Evolutionary conservation across 2,329 filamentous ascomycete genomes (phyloP).

Genomic region (Chalaropsis ovoidea): DNA sequence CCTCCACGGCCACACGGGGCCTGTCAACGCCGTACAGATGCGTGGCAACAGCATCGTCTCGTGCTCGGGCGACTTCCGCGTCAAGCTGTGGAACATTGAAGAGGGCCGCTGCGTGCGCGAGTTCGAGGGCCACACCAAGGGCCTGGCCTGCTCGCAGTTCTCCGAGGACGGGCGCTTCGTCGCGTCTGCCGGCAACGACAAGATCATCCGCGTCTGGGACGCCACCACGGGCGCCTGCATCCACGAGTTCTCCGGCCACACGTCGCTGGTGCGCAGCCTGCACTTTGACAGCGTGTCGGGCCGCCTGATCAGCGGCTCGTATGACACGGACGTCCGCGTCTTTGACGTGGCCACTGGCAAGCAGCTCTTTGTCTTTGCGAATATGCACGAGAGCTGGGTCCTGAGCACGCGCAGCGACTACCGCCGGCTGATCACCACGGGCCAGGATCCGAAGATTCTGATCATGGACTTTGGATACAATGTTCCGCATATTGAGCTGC

Average conservation of each 20-base stretch:
- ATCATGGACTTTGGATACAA: conserved; percentile 81
- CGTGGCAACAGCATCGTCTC: conserved; percentile 87
- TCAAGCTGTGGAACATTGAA: conserved; percentile 91
- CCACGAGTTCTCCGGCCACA: conserved; percentile 70
- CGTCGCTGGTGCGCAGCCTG: conserved; percentile 75
- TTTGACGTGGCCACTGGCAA: conserved; percentile 76
- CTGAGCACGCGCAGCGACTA: conserved; percentile 94
- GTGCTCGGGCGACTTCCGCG: conserved; percentile 83
- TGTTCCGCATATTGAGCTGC: conserved; percentile 46
- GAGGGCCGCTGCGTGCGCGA: conserved; percentile 82
- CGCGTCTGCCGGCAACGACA: conserved; percentile 88
- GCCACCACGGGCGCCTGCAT: conserved; percentile 79
- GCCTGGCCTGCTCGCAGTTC: conserved; percentile 91
- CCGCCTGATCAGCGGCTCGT: conserved; percentile 81
- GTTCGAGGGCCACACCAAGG: conserved; percentile 81
- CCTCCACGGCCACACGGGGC: conserved; percentile 75
- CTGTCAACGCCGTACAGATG: conserved; percentile 93
- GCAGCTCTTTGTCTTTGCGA: conserved; percentile 73
- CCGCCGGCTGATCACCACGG: conserved; percentile 83
- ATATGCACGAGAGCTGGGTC: conserved; percentile 96
- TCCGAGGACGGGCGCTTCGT: conserved; percentile 90
- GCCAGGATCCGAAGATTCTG: conserved; percentile 83
- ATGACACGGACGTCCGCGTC: conserved; percentile 91
- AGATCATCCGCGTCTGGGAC: conserved; percentile 92
- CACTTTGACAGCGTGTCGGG: conserved; percentile 83